Evolutionary conservation across 192 early-diverging fungal genomes (phyloP).

Genomic region (Coemansia sp.): DNA sequence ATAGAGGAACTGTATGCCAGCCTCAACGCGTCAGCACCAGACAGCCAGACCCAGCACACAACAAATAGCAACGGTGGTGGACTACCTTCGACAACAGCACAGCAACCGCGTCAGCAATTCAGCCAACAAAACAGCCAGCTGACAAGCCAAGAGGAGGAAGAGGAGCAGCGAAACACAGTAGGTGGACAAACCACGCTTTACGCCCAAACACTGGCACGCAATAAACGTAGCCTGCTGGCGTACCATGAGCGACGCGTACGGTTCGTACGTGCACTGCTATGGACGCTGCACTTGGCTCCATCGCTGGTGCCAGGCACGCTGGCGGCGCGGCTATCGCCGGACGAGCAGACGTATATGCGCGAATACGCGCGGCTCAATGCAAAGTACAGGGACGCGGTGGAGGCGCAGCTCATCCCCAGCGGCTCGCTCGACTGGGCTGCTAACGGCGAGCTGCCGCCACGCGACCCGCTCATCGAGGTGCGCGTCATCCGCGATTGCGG

Average conservation of each 20-base stretch:
- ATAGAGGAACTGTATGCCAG: conserved; percentile 49
- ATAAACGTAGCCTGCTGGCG: conserved; percentile 87
- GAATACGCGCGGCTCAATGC: conserved; percentile 68
- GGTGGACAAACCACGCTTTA: conserved; percentile 43
- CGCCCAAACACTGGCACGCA: conserved; percentile 60
- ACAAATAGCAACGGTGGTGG: no score
- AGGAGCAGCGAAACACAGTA: conserved; percentile 19
- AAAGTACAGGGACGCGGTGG: conserved; percentile 58
- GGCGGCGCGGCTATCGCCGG: conserved; percentile 19
- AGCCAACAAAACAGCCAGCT: conserved; percentile 1
- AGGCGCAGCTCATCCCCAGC: conserved; percentile 38
- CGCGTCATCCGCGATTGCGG: conserved; percentile 86
- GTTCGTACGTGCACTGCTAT: conserved; percentile 64
- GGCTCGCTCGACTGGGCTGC: conserved; percentile 74
- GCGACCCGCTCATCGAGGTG: conserved; percentile 90
- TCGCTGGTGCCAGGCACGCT: conserved; percentile 33
- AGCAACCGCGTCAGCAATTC: background rate
- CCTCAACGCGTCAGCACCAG: conserved; percentile 9
- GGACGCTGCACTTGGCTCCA: conserved; percentile 49
- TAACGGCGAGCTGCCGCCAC: conserved; percentile 77
- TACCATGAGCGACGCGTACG: conserved; percentile 78
- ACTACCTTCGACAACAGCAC: background rate
- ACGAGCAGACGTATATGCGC: conserved; percentile 46
- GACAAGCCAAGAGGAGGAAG: background rate
- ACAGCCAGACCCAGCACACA: no score